Base-by-base conservation (phyloP, 345 rosid genomes). In the Mangifera indica region DNA sequence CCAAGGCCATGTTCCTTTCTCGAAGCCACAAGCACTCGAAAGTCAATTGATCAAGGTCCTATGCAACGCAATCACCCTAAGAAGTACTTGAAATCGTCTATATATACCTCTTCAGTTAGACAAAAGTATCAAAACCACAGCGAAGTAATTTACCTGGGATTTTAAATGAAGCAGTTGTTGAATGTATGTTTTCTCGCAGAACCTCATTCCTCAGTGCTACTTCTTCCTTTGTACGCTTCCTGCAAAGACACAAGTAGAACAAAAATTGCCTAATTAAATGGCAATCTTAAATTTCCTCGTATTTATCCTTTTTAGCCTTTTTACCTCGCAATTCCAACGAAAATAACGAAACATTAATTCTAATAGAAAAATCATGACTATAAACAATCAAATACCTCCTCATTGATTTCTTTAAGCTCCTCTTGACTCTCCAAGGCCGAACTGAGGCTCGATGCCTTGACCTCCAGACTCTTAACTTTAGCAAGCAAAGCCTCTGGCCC, bases 1-100 rank as follows among this genome's bases (percentile, higher is more conserved):
- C 98, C 70, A 92, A 78, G 20, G 93, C 91, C 87, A 89, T 81
- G 66, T 79, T 91, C 78, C 85, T 88, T 52, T 92, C 91, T 42
- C 89, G 81, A 74, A 88, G 80, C 83, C 78, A 86, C 60, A 72
- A 69, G 77, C 87, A 75, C 77, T 86, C 85, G 21, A 63, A 73
- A 49, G 77, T 78, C 73, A 84, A 77, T 55, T 81, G 79, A 72
- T 81, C 79, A 66, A 87, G 85, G 74, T 91, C 98, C 98, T 92
- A 77, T 10, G 73, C 68, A 65, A 75, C 37, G 79, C 24, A 51
- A 65, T 73, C 46, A 72, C 67, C 46, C 42, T 37, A 37, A 37
- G 42, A 37, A 54, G 66, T 17, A 53, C 22, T 22, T 10, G 26
- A n/a, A 10, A 1, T 56, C 25, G 12, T 67, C 29, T 10, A 73